Evolutionary conservation across 2,329 filamentous ascomycete genomes (phyloP), one percentile per base, ranked within the genome.

Genomic region (Xenoacremonium recifei): DNA sequence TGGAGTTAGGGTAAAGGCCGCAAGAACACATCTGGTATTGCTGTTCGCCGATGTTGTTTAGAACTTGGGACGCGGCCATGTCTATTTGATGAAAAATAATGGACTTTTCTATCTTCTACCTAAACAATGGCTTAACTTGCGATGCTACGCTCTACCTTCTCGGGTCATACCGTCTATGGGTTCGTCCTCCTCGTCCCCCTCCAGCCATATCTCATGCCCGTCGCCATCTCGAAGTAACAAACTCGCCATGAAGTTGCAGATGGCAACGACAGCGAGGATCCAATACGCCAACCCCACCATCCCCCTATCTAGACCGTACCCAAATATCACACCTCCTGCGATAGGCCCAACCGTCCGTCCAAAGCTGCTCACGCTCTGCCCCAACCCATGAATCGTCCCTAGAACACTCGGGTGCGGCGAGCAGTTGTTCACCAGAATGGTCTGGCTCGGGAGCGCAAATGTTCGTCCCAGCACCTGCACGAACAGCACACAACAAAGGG

Each of bases 391-490:
- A 3, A 74, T 59, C 2, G 69, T 72, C 0, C 71, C 70, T 20
- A 75, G 52, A 3, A 74, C 69, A 38, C 68, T 72, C 3, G 70
- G 71, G 40, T 75, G 70, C 12, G 72, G 71, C 29, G 69, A 68
- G 48, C 69, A 71, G 53, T 73, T 73, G 44, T 75, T 75, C 21
- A 74, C 60, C 3, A 75, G 58, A 20, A 75, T 73, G 2, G 65
- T 68, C 54, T 70, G 68, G 13, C 61, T 69, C 0, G 74, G 74
- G 3, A 73, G 58, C 5, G 70, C 69, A 55, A 88, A 88, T 0
- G 84, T 88, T 23, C 85, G 72, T 0, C 80, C 84, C 2, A 81
- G 67, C 7, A 87, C 84, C 51, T 87, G 83, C 10, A 86, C 60
- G 11, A 77, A 68, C 2, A 90, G 68, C 2, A 89, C 78, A 4